Conservation (phyloP, 352 stramenopile species). For the Pythium dissimile region DNA sequence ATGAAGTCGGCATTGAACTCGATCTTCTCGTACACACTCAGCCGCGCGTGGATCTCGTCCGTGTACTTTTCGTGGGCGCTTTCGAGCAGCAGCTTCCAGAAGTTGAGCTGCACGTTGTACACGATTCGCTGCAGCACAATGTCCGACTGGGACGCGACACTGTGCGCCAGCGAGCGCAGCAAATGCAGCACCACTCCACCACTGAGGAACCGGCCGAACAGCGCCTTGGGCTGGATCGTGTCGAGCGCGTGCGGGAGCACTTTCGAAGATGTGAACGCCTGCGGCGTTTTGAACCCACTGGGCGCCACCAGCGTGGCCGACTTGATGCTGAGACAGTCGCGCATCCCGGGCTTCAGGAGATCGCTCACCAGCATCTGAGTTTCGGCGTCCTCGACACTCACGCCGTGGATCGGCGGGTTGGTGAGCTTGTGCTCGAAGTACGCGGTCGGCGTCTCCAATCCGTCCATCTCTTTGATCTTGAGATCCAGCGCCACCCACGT, state of each 20-base stretch:
- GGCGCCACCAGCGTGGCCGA: conserved; percentile 38
- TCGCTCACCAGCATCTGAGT: conserved; percentile 47
- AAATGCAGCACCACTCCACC: conserved; percentile 52
- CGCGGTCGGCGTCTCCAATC: conserved; percentile 48
- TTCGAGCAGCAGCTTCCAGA: conserved; percentile 62
- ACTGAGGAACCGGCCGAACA: conserved; percentile 62
- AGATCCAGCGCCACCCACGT: conserved; percentile 73
- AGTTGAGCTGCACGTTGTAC: conserved; percentile 52
- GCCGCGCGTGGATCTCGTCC: conserved; percentile 51
- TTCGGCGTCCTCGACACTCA: conserved; percentile 33
- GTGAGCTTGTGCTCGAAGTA: conserved; percentile 72
- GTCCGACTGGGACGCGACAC: conserved; percentile 25
- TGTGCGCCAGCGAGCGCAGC: conserved; percentile 43
- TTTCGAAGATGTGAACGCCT: conserved; percentile 57
- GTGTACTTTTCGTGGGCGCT: conserved; percentile 55
- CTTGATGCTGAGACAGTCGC: conserved; percentile 65
- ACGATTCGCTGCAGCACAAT: conserved; percentile 62
- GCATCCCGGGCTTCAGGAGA: conserved; percentile 26
- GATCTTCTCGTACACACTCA: conserved; percentile 57
- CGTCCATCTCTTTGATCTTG: conserved; percentile 79
- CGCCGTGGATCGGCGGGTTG: conserved; percentile 28
- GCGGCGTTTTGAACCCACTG: conserved; percentile 21
- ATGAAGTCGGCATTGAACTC: conserved; percentile 61
- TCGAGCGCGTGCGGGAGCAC: conserved; percentile 53
- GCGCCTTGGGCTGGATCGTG: conserved; percentile 40